Evolutionary conservation across 768 basidiomycete species (phyloP).

Genomic region (Lentinus brumalis): DNA sequence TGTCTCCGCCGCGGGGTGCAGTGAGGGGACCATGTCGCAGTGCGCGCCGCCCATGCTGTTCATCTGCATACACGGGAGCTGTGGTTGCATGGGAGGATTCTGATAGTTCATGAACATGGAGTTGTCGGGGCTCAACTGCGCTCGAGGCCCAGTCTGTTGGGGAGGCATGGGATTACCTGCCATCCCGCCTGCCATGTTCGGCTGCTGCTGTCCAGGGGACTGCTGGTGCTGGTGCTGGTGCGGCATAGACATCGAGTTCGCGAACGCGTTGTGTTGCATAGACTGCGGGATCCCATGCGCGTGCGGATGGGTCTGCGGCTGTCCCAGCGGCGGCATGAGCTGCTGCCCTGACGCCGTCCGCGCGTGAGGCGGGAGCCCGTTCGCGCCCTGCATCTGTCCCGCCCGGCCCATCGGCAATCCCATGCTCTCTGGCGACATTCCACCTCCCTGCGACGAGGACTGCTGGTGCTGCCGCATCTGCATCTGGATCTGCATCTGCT

Average conservation of each 20-base stretch:
- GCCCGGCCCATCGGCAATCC: too few species aligned
- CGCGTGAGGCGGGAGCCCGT: constrained; percentile 44
- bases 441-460: too few species aligned
- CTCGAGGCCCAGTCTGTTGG: constrained; percentile 42
- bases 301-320: constrained; percentile 31
- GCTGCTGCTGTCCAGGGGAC: constrained; percentile 39
- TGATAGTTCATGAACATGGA: too few species aligned
- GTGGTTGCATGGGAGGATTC: constrained; percentile 36
- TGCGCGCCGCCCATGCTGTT: constrained; percentile 20
- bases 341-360: constrained; percentile 49
- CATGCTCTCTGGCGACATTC: too few species aligned
- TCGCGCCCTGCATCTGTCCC: too few species aligned
- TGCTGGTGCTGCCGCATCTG: too few species aligned
- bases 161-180: constrained; percentile 26
- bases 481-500: constrained; percentile 38
- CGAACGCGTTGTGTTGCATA: constrained; percentile 39
- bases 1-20: constrained; percentile 49
- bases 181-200: constrained; percentile 18
- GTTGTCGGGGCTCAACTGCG: constrained; percentile 49
- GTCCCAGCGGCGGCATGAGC: constrained; percentile 48
- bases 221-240: constrained; percentile 37
- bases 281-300: constrained; percentile 35
- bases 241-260: constrained; percentile 39
- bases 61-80: constrained; percentile 19
- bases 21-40: constrained; percentile 37